Conservation (phyloP, 768 basidiomycete species). For the Leccinum pellstonianum region DNA sequence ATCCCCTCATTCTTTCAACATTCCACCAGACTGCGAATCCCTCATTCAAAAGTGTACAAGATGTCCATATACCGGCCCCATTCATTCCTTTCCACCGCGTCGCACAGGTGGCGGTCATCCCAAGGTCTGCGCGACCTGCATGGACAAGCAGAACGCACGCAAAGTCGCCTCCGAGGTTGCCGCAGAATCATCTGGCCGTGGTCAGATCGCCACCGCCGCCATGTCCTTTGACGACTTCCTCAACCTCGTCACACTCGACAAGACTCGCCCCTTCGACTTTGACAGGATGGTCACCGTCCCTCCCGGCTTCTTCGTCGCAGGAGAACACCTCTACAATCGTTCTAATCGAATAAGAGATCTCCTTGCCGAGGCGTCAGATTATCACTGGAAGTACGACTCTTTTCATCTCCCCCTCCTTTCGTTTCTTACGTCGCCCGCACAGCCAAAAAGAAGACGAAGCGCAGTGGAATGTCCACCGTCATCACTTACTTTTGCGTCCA, state of each 20-base stretch:
- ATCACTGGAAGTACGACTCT: constrained; percentile 34
- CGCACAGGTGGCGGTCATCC: constrained; percentile 32
- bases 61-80: constrained; percentile 31
- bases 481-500: constrained; percentile 37
- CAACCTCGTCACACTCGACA: constrained; percentile 33
- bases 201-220: constrained; percentile 37
- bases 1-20: constrained; percentile 16
- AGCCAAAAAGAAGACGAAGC: constrained; percentile 37
- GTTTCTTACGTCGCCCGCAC: not conserved
- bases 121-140: constrained; percentile 33
- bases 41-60: constrained; percentile 33
- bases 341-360: constrained; percentile 36
- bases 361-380: constrained; percentile 35
- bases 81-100: constrained; percentile 29
- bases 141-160: constrained; percentile 36
- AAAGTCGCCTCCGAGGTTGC: constrained; percentile 32
- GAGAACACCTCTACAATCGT: constrained; percentile 36
- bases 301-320: constrained; percentile 31
- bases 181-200: constrained; percentile 28
- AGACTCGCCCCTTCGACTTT: constrained; percentile 33
- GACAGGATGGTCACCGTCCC: constrained; percentile 36
- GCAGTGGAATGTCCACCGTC: constrained; percentile 35
- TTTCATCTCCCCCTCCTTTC: not conserved
- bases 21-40: constrained; percentile 16
- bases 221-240: constrained; percentile 36